A percentile compares a stretch with the other conserved stretches of the same genome.
These are phyloP conservation scores for Nissolia schottii DNA, from an alignment of 306 rosid species.

Conservation along the genomic window DNA sequence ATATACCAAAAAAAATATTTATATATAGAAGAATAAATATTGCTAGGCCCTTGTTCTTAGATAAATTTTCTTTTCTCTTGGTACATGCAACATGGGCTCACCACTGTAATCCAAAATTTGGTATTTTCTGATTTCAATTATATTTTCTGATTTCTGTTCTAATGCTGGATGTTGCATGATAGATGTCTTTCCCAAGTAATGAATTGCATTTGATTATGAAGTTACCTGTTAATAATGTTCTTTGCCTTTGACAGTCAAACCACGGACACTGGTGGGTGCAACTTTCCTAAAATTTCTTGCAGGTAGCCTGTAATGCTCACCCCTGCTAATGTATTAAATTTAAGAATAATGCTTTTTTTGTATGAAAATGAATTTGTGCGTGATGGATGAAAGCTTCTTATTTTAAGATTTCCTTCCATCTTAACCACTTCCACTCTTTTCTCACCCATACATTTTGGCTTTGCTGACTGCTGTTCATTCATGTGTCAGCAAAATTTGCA, in stretches of 20 bases:
- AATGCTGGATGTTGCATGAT: not conserved
- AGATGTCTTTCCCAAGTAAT: slow-evolving; percentile 4
- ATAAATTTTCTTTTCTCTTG: not conserved
- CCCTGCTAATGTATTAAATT: not conserved
- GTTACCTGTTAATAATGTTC: slow-evolving; percentile 24
- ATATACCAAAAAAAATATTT: too few species aligned
- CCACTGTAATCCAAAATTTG: slow-evolving; percentile 1
- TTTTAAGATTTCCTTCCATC: not conserved
- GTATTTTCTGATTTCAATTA: not conserved
- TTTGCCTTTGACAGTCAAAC: slow-evolving; percentile 72
- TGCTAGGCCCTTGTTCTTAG: not conserved
- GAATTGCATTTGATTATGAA: slow-evolving; percentile 22
- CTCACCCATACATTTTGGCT: not conserved
- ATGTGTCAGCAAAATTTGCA: not conserved
- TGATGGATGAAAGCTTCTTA: not conserved
- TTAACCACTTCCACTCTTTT: not conserved
- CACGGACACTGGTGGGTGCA: slow-evolving; percentile 89
- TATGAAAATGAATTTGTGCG: not conserved
- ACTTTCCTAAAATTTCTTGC: slow-evolving; percentile 85
- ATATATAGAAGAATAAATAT: not conserved
- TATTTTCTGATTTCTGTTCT: slow-evolving; percentile 4
- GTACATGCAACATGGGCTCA: not conserved
- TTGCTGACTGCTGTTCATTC: not conserved
- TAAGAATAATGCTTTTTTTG: not conserved
- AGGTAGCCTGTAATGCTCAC: slow-evolving; percentile 41